phyloP scores from a whole-genome alignment of 2,329 filamentous ascomycete genomes.

The Nemania sp. region DNA sequence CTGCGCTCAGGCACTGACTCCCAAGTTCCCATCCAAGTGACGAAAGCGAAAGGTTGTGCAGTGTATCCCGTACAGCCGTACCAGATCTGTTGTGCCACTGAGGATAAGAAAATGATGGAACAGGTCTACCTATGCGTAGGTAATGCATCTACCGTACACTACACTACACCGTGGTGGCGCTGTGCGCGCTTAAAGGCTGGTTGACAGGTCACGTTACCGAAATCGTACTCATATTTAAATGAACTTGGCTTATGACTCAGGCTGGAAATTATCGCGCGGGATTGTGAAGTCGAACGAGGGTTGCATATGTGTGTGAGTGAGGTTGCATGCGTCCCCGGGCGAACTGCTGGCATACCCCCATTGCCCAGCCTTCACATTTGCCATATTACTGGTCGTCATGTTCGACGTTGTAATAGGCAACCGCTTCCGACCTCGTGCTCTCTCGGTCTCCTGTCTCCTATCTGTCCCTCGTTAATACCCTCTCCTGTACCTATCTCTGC shows the following conservation, averaged over 20 bases:
- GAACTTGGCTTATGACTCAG: slow-evolving; percentile 2
- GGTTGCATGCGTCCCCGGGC: slow-evolving; percentile 20
- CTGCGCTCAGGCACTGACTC: slow-evolving; percentile 7
- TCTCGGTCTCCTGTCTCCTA: slow-evolving; percentile 7
- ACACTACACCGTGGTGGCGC: slow-evolving; percentile 8
- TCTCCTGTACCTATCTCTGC: no score
- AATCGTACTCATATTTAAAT: neutral
- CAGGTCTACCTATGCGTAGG: slow-evolving; percentile 5
- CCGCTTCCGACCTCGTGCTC: slow-evolving; percentile 13
- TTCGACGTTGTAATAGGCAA: slow-evolving; percentile 22
- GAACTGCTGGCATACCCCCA: slow-evolving; percentile 14
- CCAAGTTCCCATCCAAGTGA: slow-evolving; percentile 3
- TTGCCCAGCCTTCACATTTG: slow-evolving; percentile 19
- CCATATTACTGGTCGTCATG: slow-evolving; percentile 19
- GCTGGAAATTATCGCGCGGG: slow-evolving; percentile 14
- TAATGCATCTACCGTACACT: no score
- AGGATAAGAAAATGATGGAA: slow-evolving; percentile 13
- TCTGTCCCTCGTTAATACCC: no score
- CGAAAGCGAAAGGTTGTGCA: slow-evolving; percentile 11
- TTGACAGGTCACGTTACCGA: slow-evolving; percentile 25
- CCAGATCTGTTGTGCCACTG: slow-evolving; percentile 21
- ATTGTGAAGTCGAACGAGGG: slow-evolving; percentile 21
- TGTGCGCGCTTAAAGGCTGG: slow-evolving; percentile 21
- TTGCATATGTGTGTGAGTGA: slow-evolving; percentile 20
- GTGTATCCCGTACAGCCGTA: slow-evolving; percentile 6